Base-by-base conservation (phyloP, 345 rosid species). In the Rubroshorea leprosula region DNA sequence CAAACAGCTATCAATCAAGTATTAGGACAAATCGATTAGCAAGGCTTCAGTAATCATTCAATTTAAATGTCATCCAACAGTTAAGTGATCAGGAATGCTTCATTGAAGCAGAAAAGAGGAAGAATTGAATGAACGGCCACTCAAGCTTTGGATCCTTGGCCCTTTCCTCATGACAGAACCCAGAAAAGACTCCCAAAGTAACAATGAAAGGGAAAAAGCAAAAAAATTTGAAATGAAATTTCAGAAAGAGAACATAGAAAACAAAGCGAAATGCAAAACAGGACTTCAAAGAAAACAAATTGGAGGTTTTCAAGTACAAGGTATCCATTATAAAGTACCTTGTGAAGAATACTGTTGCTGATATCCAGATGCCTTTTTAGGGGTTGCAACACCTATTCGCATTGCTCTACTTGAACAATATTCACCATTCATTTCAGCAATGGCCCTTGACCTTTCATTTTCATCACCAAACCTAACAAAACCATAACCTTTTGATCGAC, bases 381-480 rank as follows among this genome's bases (percentile, higher is more conserved):
- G 99, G 25, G 99, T 93, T 23, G 97, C 99, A 57, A 85, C 84
- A 63, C 87, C 83, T 19, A 86, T 75, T 11, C 97, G 84, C 99
- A 89, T 93, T 14, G 89, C 91, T 71, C 97, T 84, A 76, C 86
- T 81, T 16, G 77, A 89, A 71, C 99, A 93, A 71, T 70, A 89
- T 44, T 62, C 78, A 11, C 97, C 99, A 75, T 89, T 89, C 97
- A 93, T 93, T 70, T 93, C 99, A 19, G 74, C 67, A 80, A 85
- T 84, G 57, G 99, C 97, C 71, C 77, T 89, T 44, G 97, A 69
- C 66, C 83, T 89, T 85, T 89, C 97, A 70, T 69, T 83, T 66
- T 89, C 96, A 79, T 93, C 94, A 53, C 88, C 73, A 58, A 93
- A 93, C 77, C 99, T 89, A 49, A 93, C 99, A 82, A 93, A 89